Conservation (phyloP, 306 rosid genomes). For the Nissolia schottii region DNA sequence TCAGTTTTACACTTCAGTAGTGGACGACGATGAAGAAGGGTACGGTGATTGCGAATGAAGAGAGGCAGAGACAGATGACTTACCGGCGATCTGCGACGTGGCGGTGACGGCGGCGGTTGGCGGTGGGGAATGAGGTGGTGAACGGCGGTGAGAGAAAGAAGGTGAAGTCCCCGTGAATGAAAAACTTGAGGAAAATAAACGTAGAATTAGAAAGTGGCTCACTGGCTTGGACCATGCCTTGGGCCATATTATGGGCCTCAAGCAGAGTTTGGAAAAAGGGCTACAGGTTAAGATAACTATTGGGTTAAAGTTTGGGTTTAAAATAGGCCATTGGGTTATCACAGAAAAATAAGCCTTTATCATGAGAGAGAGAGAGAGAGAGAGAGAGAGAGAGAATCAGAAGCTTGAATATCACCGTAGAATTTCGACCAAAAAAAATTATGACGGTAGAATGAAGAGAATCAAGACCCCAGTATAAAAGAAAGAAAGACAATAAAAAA, state of each 20-base stretch:
- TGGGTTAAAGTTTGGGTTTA: background rate
- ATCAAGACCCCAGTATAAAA: too few species aligned
- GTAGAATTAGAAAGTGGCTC: constrained; percentile 1
- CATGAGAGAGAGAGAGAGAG: too few species aligned
- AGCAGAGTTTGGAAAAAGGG: background rate
- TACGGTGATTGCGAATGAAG: background rate
- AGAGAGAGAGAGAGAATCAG: too few species aligned
- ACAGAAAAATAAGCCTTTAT: too few species aligned
- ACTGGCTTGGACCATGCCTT: background rate
- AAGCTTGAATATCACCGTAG: too few species aligned
- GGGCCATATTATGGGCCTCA: background rate
- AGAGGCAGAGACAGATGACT: background rate
- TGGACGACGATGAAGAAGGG: background rate
- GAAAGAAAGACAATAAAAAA: too few species aligned
- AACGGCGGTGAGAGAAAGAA: background rate
- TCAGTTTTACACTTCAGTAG: background rate
- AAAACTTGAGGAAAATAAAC: background rate
- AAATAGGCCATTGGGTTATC: background rate
- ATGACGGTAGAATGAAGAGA: too few species aligned
- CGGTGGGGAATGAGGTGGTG: constrained; percentile 6
- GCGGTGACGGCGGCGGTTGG: background rate
- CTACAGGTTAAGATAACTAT: background rate
- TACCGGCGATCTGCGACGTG: constrained; percentile 8
- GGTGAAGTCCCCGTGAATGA: background rate
- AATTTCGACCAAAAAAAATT: too few species aligned